phyloP scores from a whole-genome alignment of 371 early-diverging fungal species.

The Rhizoclosmatium hyalinum region DNA sequence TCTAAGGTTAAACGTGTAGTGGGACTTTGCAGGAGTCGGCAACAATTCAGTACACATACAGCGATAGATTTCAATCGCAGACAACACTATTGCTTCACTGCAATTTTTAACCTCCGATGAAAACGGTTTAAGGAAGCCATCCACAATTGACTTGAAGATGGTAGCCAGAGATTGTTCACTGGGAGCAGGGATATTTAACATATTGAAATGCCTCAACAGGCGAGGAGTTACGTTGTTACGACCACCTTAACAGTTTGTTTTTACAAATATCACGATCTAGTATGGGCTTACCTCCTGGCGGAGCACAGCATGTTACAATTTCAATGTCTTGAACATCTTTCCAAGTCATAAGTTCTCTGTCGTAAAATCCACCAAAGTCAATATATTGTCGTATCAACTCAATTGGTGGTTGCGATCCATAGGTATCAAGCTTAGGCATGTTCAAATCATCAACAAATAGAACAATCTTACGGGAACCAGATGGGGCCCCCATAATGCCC shows the following conservation, averaged over 20 bases:
- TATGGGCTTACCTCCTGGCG: slow-evolving; percentile 48
- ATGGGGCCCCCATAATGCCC: slow-evolving; percentile 56
- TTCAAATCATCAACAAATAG: slow-evolving; percentile 61
- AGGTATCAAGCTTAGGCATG: slow-evolving; percentile 61
- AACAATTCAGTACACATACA: slow-evolving; percentile 54
- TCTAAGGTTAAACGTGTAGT: slow-evolving; percentile 59
- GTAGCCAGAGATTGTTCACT: slow-evolving; percentile 47
- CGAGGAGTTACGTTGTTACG: slow-evolving; percentile 52
- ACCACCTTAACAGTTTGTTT: slow-evolving; percentile 36
- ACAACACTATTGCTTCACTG: slow-evolving; percentile 50
- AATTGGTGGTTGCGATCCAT: slow-evolving; percentile 61
- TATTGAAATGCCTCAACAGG: slow-evolving; percentile 54
- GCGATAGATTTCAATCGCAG: slow-evolving; percentile 51
- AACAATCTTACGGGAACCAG: slow-evolving; percentile 50
- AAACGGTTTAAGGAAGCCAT: slow-evolving; percentile 57
- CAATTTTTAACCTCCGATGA: slow-evolving; percentile 41
- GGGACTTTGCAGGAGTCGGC: slow-evolving; percentile 60
- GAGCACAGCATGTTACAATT: slow-evolving; percentile 54
- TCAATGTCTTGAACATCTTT: slow-evolving; percentile 54
- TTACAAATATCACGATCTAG: not conserved
- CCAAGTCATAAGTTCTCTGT: slow-evolving; percentile 57
- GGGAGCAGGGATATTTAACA: slow-evolving; percentile 52
- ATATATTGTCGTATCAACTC: slow-evolving; percentile 57
- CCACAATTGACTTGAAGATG: slow-evolving; percentile 55
- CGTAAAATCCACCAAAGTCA: slow-evolving; percentile 57